Percentiles rank a stretch among this genome's conserved stretches.
Conservation (phyloP, 345 rosid species). For the Murraya paniculata region DNA sequence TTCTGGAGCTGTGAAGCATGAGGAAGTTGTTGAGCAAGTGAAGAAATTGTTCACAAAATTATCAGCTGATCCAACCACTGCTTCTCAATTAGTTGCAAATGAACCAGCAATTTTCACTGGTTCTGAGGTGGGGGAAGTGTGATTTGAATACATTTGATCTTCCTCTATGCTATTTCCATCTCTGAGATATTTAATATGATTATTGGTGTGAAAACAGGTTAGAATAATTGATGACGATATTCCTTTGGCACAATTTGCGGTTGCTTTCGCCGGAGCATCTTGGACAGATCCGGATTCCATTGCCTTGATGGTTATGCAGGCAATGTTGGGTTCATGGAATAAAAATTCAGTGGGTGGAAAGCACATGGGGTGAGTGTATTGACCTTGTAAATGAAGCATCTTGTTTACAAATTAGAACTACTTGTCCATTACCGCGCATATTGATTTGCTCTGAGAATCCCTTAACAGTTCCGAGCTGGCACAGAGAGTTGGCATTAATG, state of each 20-base stretch:
- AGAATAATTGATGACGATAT: conserved; percentile 88
- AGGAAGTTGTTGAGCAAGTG: conserved; percentile 88
- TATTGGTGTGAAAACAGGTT: conserved; percentile 46
- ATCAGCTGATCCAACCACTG: conserved; percentile 79
- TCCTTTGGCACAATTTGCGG: conserved; percentile 98
- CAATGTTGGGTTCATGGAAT: conserved; percentile 98
- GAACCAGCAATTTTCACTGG: conserved; percentile 92
- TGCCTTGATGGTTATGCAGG: conserved; percentile 95
- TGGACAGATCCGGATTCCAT: conserved; percentile 99
- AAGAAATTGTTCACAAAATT: conserved; percentile 77
- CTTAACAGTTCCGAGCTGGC: conserved; percentile 75
- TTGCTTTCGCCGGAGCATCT: conserved; percentile 95
- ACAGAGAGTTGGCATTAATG: conserved; percentile 81
- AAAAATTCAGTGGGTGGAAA: conserved; percentile 87
- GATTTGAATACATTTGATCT: not conserved
- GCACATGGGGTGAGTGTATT: conserved; percentile 87
- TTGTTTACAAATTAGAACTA: not conserved
- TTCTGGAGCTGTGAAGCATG: conserved; percentile 98
- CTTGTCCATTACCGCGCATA: not conserved
- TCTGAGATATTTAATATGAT: not conserved
- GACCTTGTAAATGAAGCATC: not conserved
- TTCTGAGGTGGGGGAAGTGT: conserved; percentile 71
- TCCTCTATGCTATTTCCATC: not conserved
- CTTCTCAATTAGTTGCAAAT: conserved; percentile 77
- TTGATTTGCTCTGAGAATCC: conserved; percentile 23